Conservation (phyloP, 495 filamentous ascomycete species). For the Podospora sp. region DNA sequence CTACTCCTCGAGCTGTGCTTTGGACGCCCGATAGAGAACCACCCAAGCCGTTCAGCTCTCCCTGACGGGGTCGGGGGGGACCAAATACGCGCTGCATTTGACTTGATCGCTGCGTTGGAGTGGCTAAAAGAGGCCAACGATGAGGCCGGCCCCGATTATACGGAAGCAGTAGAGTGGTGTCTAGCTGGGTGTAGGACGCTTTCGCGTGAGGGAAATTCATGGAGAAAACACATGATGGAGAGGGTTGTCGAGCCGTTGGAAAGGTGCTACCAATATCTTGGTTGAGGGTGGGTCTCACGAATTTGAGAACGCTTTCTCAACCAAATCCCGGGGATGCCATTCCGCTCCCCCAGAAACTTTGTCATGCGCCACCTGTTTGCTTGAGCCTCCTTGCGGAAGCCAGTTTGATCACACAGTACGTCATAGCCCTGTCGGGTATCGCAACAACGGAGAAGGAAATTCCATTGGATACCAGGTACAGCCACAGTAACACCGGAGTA, state of each 20-base stretch:
- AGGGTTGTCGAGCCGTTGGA: slow-evolving; percentile 7
- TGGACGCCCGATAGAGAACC: slow-evolving; percentile 27
- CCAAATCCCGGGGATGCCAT: too few relatives aligned
- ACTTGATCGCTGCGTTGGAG: slow-evolving; percentile 7
- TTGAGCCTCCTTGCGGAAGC: too few relatives aligned
- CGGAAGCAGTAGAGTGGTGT: slow-evolving; percentile 16
- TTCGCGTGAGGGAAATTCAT: background rate
- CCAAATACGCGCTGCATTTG: background rate
- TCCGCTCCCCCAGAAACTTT: too few relatives aligned
- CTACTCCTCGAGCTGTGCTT: slow-evolving; percentile 35
- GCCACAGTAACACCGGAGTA: too few relatives aligned
- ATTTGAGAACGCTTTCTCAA: too few relatives aligned
- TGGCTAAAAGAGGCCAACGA: slow-evolving; percentile 7
- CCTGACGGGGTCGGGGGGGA: background rate
- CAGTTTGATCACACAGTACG: too few relatives aligned
- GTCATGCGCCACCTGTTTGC: too few relatives aligned
- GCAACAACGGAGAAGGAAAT: too few relatives aligned
- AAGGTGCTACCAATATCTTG: background rate
- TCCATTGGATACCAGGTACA: too few relatives aligned
- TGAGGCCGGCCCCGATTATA: slow-evolving; percentile 8
- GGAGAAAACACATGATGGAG: slow-evolving; percentile 11
- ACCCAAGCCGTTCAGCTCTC: slow-evolving; percentile 11
- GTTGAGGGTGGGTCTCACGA: background rate
- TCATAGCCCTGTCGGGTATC: too few relatives aligned
- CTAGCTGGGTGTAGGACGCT: background rate